phyloP scores from a whole-genome alignment of 2,329 filamentous ascomycete genomes.

The Bipolaris cookei region DNA sequence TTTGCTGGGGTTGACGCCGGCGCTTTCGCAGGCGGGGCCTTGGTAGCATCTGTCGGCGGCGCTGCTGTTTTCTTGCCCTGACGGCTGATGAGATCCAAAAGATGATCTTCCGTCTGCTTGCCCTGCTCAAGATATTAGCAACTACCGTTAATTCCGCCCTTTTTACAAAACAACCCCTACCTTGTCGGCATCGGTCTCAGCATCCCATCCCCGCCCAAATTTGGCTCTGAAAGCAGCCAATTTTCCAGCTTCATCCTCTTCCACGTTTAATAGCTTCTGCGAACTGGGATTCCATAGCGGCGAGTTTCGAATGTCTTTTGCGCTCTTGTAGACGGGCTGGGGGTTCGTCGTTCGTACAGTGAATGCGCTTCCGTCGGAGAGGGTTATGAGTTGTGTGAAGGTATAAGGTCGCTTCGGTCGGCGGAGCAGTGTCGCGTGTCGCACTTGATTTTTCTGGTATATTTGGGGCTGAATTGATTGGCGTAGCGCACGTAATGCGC shows the following conservation, averaged over 20 bases:
- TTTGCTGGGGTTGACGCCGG: slow-evolving; percentile 13
- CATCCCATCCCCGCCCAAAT: slow-evolving; percentile 86
- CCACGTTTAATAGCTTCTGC: slow-evolving; percentile 81
- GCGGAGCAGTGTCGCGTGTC: slow-evolving; percentile 82
- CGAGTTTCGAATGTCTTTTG: slow-evolving; percentile 89
- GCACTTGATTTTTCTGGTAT: slow-evolving; percentile 60
- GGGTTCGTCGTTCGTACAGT: slow-evolving; percentile 80
- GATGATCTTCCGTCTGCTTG: slow-evolving; percentile 32
- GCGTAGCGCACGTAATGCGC: slow-evolving; percentile 42
- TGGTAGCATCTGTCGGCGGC: slow-evolving; percentile 24
- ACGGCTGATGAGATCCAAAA: slow-evolving; percentile 44
- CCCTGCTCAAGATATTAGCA: slow-evolving; percentile 11
- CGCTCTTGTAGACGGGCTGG: slow-evolving; percentile 63
- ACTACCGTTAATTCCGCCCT: neutral
- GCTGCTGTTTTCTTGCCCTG: slow-evolving; percentile 21
- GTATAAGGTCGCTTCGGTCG: slow-evolving; percentile 93
- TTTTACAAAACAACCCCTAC: slow-evolving; percentile 4
- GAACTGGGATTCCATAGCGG: slow-evolving; percentile 88
- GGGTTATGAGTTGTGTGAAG: slow-evolving; percentile 94
- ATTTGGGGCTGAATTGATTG: slow-evolving; percentile 31
- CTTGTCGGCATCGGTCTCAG: slow-evolving; percentile 19
- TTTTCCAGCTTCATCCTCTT: slow-evolving; percentile 92
- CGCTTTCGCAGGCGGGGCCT: slow-evolving; percentile 23
- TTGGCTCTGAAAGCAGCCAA: slow-evolving; percentile 83
- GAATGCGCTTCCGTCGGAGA: slow-evolving; percentile 88